Evolutionary conservation across 2,329 filamentous ascomycete species (phyloP).

Genomic region (Fusarium brachygibbosum): DNA sequence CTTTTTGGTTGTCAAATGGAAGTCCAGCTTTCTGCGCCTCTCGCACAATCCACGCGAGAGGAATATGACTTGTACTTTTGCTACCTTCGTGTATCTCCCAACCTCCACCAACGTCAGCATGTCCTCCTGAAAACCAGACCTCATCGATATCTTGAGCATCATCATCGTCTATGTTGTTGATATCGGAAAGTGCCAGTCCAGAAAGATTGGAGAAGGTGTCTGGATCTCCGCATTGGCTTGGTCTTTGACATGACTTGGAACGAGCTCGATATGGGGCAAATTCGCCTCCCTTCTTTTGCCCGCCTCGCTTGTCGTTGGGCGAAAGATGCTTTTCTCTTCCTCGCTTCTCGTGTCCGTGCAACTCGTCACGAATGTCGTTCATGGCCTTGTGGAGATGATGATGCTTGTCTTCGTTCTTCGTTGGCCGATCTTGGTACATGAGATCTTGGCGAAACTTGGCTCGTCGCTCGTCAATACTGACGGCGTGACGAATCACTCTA

Average conservation of each 20-base stretch:
- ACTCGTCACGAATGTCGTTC: constrained; percentile 37
- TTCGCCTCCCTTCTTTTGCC: constrained; percentile 8
- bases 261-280: constrained; percentile 60
- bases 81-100: constrained; percentile 71
- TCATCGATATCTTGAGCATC: constrained; percentile 80
- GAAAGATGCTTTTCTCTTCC: constrained; percentile 37
- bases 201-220: constrained; percentile 52
- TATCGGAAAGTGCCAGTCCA: constrained; percentile 46
- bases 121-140: constrained; percentile 83
- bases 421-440: constrained; percentile 65
- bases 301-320: constrained; percentile 21
- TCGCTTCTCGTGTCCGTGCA: constrained; percentile 29
- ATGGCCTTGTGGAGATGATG: constrained; percentile 46
- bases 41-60: constrained; percentile 77
- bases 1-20: constrained; percentile 76
- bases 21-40: constrained; percentile 74
- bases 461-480: constrained; percentile 77
- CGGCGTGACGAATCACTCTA: constrained; percentile 75
- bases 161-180: constrained; percentile 60
- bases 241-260: constrained; percentile 55
- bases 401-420: constrained; percentile 35
- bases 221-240: constrained; percentile 35
- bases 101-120: constrained; percentile 83
- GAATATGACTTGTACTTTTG: constrained; percentile 76
- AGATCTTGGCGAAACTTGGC: constrained; percentile 80